Percentiles rank a stretch among this genome's conserved stretches.
These are phyloP conservation scores for Streptanthus diversifolius DNA, from an alignment of 345 rosid genomes.

Conservation along the genomic window DNA sequence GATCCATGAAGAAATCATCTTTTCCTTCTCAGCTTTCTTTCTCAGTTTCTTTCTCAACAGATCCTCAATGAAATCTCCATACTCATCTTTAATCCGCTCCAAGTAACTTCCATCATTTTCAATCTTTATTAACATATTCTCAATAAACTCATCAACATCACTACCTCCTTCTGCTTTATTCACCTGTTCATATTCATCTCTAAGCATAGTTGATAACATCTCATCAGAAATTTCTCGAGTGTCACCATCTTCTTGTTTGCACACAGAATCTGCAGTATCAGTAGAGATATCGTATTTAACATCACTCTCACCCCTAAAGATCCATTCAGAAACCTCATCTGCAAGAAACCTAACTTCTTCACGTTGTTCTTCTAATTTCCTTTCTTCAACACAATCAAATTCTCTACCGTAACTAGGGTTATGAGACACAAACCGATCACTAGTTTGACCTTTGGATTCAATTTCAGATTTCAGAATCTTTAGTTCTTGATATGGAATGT, in stretches of 20 bases:
- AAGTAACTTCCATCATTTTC: neutral
- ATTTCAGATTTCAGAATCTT: neutral
- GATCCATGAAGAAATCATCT: neutral
- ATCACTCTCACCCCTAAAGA: no score
- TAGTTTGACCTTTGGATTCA: neutral
- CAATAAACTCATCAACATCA: no score
- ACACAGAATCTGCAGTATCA: no score
- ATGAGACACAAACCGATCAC: neutral
- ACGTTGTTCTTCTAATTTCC: neutral
- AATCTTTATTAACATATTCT: neutral
- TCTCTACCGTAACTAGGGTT: neutral
- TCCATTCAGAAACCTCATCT: neutral
- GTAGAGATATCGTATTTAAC: neutral
- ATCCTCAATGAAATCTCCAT: conserved; percentile 5
- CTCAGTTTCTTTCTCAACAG: neutral
- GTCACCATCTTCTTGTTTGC: neutral
- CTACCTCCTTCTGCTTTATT: no score
- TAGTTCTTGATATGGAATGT: neutral
- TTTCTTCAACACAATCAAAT: neutral
- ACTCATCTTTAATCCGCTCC: neutral
- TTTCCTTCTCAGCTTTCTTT: neutral
- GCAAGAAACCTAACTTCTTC: neutral
- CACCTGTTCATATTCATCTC: no score
- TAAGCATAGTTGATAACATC: no score
- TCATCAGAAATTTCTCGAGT: neutral